Percentiles rank a stretch among this genome's conserved stretches.
phyloP scores from a whole-genome alignment of 345 rosid genomes.

The Anastatica hierochuntica region DNA sequence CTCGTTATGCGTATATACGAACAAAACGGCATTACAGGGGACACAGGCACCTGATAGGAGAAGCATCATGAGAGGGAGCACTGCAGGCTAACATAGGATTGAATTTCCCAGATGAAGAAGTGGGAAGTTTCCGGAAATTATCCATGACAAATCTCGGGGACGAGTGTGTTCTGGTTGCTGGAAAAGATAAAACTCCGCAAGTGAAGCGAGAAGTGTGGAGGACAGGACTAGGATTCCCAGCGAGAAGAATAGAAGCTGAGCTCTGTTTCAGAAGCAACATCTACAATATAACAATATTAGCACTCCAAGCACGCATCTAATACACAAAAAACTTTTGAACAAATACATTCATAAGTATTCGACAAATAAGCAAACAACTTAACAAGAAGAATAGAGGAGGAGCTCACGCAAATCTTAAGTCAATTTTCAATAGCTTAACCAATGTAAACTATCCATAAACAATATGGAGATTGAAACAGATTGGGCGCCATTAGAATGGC shows the following conservation, averaged over 20 bases:
- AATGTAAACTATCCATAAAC: too few species aligned
- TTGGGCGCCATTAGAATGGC: too few species aligned
- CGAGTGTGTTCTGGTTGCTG: background rate
- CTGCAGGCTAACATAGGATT: conserved; percentile 24
- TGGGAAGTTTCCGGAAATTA: background rate
- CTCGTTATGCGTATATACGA: too few species aligned
- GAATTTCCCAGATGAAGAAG: conserved; percentile 5
- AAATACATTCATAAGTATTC: background rate
- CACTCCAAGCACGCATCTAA: background rate
- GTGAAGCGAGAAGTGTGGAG: conserved; percentile 3
- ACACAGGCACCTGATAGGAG: conserved; percentile 9
- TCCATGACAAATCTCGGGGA: conserved; percentile 19
- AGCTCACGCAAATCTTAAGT: too few species aligned
- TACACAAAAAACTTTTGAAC: background rate
- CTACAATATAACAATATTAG: conserved; percentile 7
- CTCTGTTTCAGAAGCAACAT: conserved; percentile 27
- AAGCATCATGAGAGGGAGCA: conserved; percentile 11
- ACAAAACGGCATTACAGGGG: background rate
- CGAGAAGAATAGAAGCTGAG: conserved; percentile 14
- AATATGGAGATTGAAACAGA: too few species aligned
- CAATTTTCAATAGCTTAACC: too few species aligned
- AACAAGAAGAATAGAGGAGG: too few species aligned
- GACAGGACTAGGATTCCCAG: conserved; percentile 7
- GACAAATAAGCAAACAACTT: too few species aligned
- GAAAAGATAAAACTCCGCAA: conserved; percentile 2